Conservation (phyloP, 352 stramenopile genomes). For the Globisporangium apiculatum region DNA sequence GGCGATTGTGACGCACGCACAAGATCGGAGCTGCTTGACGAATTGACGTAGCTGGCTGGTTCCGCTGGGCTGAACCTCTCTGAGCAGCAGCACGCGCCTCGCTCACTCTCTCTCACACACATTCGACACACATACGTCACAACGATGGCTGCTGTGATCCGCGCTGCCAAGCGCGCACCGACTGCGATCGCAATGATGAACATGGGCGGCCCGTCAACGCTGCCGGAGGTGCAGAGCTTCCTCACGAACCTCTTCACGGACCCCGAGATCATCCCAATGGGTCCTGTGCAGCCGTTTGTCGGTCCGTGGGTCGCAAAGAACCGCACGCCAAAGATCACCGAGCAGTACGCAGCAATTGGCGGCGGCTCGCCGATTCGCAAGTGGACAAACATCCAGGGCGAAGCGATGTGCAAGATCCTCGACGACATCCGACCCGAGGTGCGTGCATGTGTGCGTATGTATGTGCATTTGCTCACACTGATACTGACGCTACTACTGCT, state of each 20-base stretch:
- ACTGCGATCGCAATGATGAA: conserved; percentile 93
- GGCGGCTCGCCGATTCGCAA: conserved; percentile 96
- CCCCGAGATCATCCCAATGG: conserved; percentile 98
- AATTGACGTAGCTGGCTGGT: neutral
- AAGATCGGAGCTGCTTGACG: too few species aligned
- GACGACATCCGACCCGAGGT: conserved; percentile 82
- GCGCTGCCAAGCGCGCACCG: conserved; percentile 27
- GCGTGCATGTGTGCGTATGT: conserved; percentile 6
- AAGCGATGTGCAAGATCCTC: conserved; percentile 87
- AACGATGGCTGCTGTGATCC: conserved; percentile 10
- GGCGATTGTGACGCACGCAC: neutral
- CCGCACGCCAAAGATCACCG: conserved; percentile 92
- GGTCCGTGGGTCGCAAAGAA: conserved; percentile 67
- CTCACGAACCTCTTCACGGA: conserved; percentile 98
- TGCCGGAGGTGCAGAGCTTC: conserved; percentile 95
- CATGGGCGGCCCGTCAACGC: conserved; percentile 94
- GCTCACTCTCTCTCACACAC: neutral
- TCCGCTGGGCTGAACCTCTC: neutral
- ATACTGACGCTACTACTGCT: neutral
- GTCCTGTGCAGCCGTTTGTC: conserved; percentile 81
- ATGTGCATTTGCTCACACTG: conserved; percentile 3
- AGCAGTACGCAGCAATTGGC: conserved; percentile 96
- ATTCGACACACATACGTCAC: neutral
- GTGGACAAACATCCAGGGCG: conserved; percentile 94
- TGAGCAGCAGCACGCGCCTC: neutral